Base-by-base conservation (phyloP, 768 basidiomycete genomes). In the Lactarius evosmus region DNA sequence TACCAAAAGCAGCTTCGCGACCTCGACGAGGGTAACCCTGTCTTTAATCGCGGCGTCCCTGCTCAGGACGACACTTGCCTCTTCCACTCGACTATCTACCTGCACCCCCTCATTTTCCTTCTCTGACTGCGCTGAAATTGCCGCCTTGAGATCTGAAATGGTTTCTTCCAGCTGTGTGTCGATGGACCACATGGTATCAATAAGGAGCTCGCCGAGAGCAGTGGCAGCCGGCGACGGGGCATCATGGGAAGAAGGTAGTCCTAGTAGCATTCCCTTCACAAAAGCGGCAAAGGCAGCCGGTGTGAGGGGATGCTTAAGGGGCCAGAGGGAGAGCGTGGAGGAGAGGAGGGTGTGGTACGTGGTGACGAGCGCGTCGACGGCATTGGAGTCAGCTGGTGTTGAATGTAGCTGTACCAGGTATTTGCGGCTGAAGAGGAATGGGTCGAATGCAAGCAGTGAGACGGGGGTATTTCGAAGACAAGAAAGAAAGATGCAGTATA, bases 101-200 rank as follows among this genome's bases (percentile, higher is more conserved):
- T 54, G 44, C 30, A 56, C 65, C 30, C 69, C 65, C 36, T 59
- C 44, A 50, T 55, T 58, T 27, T 55, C 53, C 52, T 53, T 69
- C 25, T 65, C 65, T 6, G 58, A 49, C 34, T 56, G 53, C 7
- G 58, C 53, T 25, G 41, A 36, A 60, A 51, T 51, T 11, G 77
- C 78, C 3, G 77, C 78, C 52, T 81, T 83, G 32, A 61, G 79
- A 67, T 91, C 88, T 16, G 74, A 72, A 38, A 87, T 67, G 32
- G 85, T 73, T 69, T 92, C 91, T 62, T 94, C 92, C 63, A 93
- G 73, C 67, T 88, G 84, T 40, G 83, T 79, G 74, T 94, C 93
- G 51, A 90, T 73, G 22, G 90, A 82, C 93, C 93, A 95, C 51
- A 92, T 79, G 69, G 89, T 79, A 72, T 95, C 93, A 25, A 95